Evolutionary conservation across 1,284 basidiomycete genomes (phyloP), one percentile per base, ranked within the genome.

Genomic region (Microbotryum lychnidis-dioicae): DNA sequence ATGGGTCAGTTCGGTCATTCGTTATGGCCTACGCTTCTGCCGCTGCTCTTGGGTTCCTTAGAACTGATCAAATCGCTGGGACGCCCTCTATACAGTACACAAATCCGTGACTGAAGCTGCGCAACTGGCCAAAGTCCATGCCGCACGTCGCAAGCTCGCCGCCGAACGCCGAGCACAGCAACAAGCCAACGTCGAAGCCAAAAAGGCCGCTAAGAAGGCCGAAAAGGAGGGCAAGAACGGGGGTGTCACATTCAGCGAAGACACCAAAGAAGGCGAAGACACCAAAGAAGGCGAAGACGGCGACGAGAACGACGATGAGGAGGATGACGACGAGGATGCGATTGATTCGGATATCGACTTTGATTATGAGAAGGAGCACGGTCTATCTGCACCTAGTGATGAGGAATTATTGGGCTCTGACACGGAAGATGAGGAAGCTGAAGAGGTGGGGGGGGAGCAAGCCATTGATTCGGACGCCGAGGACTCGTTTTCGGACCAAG

Each of bases 111-210:
- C 83, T 56, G 86, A 93, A 71, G 77, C 80, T 21, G 77, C 79
- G 27, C 79, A 79, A 18, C 83, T 86, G 64, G 85, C 87, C 71
- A 80, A 82, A 42, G 82, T 83, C 23, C 87, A 92, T 74, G 86
- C 83, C 4, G 86, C 83, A 37, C 87, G 86, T 71, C 84, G 84
- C 66, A 85, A 82, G 73, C 75, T 90, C 56, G 82, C 84, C 66
- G 85, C 86, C 66, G 80, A 88, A 66, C 79, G 91, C 61, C 79
- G 86, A 69, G 86, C 87, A 61, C 87, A 93, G 73, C 92, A 96
- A 73, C 90, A 90, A 72, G 80, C 82, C 59, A 96, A 94, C 75
- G 87, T 96, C 7, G 81, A 82, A 47, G 80, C 84, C 57, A 94
- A 96, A 76, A 87, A 86, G 74, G 79, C 78, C 16, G 76, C 76